Base-by-base conservation (phyloP, 2,329 filamentous ascomycete genomes). In the Albifimbria verrucaria region DNA sequence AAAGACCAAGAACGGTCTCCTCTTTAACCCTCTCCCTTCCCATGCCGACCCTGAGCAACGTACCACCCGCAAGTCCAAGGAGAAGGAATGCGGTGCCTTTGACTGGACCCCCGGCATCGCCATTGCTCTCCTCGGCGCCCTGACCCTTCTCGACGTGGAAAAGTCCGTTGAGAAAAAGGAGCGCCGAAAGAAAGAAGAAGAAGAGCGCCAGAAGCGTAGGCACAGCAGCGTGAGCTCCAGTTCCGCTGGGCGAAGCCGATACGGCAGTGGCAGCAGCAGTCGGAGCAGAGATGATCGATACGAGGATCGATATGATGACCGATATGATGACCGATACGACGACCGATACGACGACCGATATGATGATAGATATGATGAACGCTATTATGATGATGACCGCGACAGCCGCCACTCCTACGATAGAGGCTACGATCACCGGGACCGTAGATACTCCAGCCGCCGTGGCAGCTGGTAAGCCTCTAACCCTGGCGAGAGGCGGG, bases 21-120 rank as follows among this genome's bases (percentile, higher is more conserved):
- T 65, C 2, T 62, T 62, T 1, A 65, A 69, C 28, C 60, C 64
- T 0, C 59, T 71, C 3, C 71, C 74, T 4, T 70, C 68, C n/a
- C 65, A 63, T 18, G 71, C 71, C 1, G 66, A 76, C 52, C 67
- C 70, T 0, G 65, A 72, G n/a, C 62, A 68, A 48, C 70, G 73
- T 15, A 55, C 60, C 18, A 22, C 32, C 22, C 68, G 70, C 55
- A 75, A 77, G 52, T 55, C 70, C 26, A 55, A 74, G 46, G 73
- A 76, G 52, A 72, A 73, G 57, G 59, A 72, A 25, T 59, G 65
- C 54, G 51, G 57, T 5, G 69, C 69, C 26, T 78, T 76, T 61
- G 68, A 70, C 51, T 76, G 73, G 70, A 68, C 63, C 4, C 68
- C 71, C 25, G 72, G 68, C 52, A 53, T 77, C 26, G 62, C 66